Base-by-base conservation (phyloP, 2,329 filamentous ascomycete genomes). In the Anisogramma anomala region DNA sequence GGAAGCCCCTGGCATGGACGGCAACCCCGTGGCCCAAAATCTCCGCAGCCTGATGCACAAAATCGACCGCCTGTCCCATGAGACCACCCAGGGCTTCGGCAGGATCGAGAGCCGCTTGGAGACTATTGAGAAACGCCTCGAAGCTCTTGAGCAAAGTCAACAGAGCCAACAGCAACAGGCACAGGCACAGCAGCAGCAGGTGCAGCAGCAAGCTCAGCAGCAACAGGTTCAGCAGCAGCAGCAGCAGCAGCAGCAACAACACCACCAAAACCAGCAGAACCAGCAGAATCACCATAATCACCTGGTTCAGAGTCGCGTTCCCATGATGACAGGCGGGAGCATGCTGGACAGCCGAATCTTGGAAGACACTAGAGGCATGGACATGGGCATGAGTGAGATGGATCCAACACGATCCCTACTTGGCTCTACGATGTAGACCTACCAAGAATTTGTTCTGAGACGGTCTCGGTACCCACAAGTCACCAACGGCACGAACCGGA, bases 41-140 rank as follows among this genome's bases (percentile, higher is more conserved):
- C 67, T 78, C 26, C 67, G 74, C 35, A 74, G 67, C 34, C 63
- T 77, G 33, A 72, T 66, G 6, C 74, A 76, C 54, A 77, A 77
- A 59, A 59, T 78, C 20, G 74, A 78, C 47, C 69, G 74, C 22
- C 62, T 77, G 45, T 65, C 62, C 42, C 73, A 77, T 53, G 74
- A 78, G 27, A 64, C 76, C 54, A 55, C 58, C 2, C 68, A 74
- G 45, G 69, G 69, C 5, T 62, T 77, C 44, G 57, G 63, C 48
- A 65, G 68, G 34, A 64, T 77, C 33, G 67, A 70, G 46, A 60
- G 64, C 45, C 64, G 64, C 3, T 61, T 73, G 7, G 69, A 71
- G 49, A 65, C 64, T 33, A 67, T 75, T 35, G 67, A 69, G 48
- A 62, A 67, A 52, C 66, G 65, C 3, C 61, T 73, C 6, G 69